A percentile compares a stretch with the other conserved stretches of the same genome.
Conservation (phyloP, 129 eudicot species). For the Ambrosia trifida region DNA sequence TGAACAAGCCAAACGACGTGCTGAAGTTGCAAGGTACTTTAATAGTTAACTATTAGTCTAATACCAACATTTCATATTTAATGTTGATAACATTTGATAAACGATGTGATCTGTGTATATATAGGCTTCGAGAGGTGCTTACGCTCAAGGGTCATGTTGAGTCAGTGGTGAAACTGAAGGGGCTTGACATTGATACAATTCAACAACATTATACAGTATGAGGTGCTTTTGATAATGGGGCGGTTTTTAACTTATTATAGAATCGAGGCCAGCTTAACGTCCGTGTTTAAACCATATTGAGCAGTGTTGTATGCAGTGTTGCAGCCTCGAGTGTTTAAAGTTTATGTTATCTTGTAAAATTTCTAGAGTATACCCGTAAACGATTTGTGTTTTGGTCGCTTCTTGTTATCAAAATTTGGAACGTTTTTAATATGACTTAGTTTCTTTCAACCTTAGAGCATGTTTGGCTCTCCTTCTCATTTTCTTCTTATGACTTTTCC, state of each 20-base stretch:
- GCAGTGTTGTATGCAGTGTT: conserved; percentile 9
- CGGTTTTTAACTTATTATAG: conserved; percentile 8
- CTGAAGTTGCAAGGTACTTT: conserved; percentile 53
- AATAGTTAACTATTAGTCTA: background rate
- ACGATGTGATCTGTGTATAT: background rate
- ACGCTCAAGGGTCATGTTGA: conserved; percentile 18
- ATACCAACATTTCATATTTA: background rate
- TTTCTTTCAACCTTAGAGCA: conserved; percentile 1
- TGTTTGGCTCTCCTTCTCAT: no score
- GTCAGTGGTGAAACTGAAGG: conserved; percentile 20
- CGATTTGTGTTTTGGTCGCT: background rate
- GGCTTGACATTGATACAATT: conserved; percentile 16
- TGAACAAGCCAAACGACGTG: conserved; percentile 60
- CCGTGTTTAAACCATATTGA: background rate
- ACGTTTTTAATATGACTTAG: background rate
- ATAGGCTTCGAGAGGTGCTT: conserved; percentile 16
- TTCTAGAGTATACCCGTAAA: conserved; percentile 2
- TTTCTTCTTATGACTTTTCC: no score
- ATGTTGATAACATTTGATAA: background rate
- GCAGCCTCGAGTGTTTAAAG: conserved; percentile 9
- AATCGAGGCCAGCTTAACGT: background rate
- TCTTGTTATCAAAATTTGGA: conserved; percentile 3
- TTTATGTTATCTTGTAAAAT: conserved; percentile 15
- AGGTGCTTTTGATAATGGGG: conserved; percentile 10
- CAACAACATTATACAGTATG: conserved; percentile 55